Conservation (phyloP, 2,329 filamentous ascomycete species). For the Botryotinia calthae region DNA sequence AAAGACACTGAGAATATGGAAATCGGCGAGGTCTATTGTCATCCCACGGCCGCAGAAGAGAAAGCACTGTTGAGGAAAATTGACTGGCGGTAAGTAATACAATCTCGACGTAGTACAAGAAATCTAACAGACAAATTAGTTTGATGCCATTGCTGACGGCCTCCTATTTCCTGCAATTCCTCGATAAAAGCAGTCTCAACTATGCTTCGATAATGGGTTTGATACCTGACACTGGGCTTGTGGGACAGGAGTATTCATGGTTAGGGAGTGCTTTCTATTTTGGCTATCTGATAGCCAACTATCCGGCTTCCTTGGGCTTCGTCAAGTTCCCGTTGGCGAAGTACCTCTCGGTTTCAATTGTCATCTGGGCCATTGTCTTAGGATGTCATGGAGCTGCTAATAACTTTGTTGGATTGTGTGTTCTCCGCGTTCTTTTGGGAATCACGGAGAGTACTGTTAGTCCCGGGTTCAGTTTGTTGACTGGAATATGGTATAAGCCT, state of each 20-base stretch:
- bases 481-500: constrained; percentile 36
- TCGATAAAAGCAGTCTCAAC: constrained; percentile 18
- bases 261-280: constrained; percentile 47
- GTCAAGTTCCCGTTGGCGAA: constrained; percentile 52
- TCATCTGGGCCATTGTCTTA: constrained; percentile 58
- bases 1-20: background rate
- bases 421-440: constrained; percentile 35
- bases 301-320: constrained; percentile 24
- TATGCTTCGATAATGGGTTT: constrained; percentile 48
- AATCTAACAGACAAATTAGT: background rate
- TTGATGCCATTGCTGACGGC: constrained; percentile 11
- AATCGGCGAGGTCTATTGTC: background rate
- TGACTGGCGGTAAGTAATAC: background rate
- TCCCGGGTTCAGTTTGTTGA: constrained; percentile 40
- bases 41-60: background rate
- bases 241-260: constrained; percentile 47
- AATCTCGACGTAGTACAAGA: background rate
- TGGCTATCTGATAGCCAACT: constrained; percentile 34
- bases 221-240: constrained; percentile 43
- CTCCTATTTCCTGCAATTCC: constrained; percentile 15
- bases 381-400: constrained; percentile 21
- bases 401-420: constrained; percentile 29
- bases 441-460: constrained; percentile 32
- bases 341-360: constrained; percentile 59
- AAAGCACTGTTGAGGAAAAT: constrained; percentile 3